Conservation (phyloP, 331 rosid genomes). For the Malus hybrid region DNA sequence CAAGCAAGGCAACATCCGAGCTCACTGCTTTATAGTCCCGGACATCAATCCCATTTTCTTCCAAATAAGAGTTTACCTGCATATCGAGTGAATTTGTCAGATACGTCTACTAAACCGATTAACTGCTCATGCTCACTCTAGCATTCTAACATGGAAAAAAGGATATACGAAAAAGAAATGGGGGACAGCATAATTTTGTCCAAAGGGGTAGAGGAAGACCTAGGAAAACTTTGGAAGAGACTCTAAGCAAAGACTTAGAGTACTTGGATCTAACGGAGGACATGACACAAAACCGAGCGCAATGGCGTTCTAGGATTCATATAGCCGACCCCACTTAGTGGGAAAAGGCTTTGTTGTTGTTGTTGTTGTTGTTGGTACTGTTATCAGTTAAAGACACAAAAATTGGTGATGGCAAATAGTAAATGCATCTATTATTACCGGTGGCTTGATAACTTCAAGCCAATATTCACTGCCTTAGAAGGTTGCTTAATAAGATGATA, state of each 20-base stretch:
- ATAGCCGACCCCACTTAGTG: too few relatives aligned
- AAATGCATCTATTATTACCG: not conserved
- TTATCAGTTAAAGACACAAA: not conserved
- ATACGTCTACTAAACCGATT: not conserved
- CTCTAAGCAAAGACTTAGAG: too few relatives aligned
- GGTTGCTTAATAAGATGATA: not conserved
- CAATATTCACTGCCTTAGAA: not conserved
- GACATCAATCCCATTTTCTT: slow-evolving; percentile 67
- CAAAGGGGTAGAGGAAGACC: not conserved
- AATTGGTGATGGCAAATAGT: not conserved
- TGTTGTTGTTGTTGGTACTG: too few relatives aligned
- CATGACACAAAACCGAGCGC: too few relatives aligned
- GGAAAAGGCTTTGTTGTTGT: too few relatives aligned
- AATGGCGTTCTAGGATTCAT: too few relatives aligned
- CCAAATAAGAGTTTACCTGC: slow-evolving; percentile 64
- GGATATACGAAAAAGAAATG: not conserved
- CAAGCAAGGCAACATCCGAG: slow-evolving; percentile 64
- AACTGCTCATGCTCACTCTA: not conserved
- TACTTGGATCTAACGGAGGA: too few relatives aligned
- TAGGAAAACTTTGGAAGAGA: too few relatives aligned
- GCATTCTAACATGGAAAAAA: not conserved
- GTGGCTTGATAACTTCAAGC: not conserved
- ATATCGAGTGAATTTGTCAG: slow-evolving; percentile 13
- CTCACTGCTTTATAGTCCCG: slow-evolving; percentile 64
- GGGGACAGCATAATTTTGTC: not conserved